Evolutionary conservation across 805 yeast species (phyloP).

Genomic region (Candida michaelii): DNA sequence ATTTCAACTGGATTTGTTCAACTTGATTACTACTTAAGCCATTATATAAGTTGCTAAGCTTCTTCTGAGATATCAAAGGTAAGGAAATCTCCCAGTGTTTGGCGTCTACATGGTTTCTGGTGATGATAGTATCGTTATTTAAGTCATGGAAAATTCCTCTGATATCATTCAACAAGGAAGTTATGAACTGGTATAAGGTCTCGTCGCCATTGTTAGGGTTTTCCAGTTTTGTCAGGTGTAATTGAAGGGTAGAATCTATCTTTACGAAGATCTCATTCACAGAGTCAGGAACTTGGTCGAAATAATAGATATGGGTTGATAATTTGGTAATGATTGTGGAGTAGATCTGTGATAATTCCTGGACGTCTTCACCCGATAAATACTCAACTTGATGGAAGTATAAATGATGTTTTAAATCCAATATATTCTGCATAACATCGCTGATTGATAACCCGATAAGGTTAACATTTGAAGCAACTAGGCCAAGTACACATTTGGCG

Average conservation of each 20-base stretch:
- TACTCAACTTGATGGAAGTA: slow-evolving; percentile 23
- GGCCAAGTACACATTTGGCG: slow-evolving; percentile 50
- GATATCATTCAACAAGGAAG: slow-evolving; percentile 32
- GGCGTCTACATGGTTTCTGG: slow-evolving; percentile 43
- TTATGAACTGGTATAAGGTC: slow-evolving; percentile 19
- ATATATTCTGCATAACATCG: slow-evolving; percentile 65
- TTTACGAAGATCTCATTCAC: slow-evolving; percentile 61
- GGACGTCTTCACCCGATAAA: slow-evolving; percentile 22
- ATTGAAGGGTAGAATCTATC: slow-evolving; percentile 32
- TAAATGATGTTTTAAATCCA: slow-evolving; percentile 47
- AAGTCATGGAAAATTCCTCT: slow-evolving; percentile 29
- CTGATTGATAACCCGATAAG: slow-evolving; percentile 85
- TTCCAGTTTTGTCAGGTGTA: slow-evolving; percentile 6
- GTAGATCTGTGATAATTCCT: slow-evolving; percentile 42
- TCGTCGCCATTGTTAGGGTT: slow-evolving; percentile 14
- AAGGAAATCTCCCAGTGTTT: slow-evolving; percentile 46
- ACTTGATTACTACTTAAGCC: slow-evolving; percentile 24
- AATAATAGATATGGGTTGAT: slow-evolving; percentile 77
- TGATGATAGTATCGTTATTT: slow-evolving; percentile 33
- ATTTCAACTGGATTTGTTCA: slow-evolving; percentile 35
- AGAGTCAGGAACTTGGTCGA: slow-evolving; percentile 84
- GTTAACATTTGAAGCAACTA: slow-evolving; percentile 75
- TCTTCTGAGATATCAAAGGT: slow-evolving; percentile 19
- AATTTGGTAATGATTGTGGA: slow-evolving; percentile 64
- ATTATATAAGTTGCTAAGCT: slow-evolving; percentile 20